Base-by-base conservation (phyloP, 1,139 yeast species). In the Saccharomycopsis hybrid region DNA sequence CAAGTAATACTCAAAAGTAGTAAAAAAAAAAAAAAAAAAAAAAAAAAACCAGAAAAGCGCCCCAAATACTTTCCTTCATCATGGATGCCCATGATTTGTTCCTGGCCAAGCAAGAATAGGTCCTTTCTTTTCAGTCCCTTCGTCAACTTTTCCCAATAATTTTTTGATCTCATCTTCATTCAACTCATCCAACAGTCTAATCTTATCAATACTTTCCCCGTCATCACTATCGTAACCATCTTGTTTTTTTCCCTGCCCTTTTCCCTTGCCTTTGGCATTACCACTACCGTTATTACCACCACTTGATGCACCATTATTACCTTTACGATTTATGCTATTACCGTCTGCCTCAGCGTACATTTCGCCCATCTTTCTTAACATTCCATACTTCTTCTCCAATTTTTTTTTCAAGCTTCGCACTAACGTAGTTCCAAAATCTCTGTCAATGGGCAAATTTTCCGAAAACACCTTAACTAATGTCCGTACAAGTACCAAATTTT, bases 41-140 rank as follows among this genome's bases (percentile, higher is more conserved):
- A 18, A 18, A 18, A 18, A 18, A 18, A 18, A 18, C 18, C 18
- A 18, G 18, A 18, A 18, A 18, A 18, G 35, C 11, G 35, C 35
- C 7, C 11, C 7, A 8, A 31, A 31, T 31, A 36, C 39, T 1
- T 36, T 36, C 18, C 18, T 18, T 18, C 18, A n/a, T 29, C 40
- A 74, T 5, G 85, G 85, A 60, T 80, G 86, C 0, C 84, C 83
- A 59, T 79, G 85, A 56, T 80, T 73, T 4, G 79, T 72, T 0
- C 85, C 85, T 0, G 86, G 86, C 86, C 86, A 80, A 0, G 86
- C 86, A 38, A 76, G 68, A 7, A 80, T 61, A 54, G 48, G 47
- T 24, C 49, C 47, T 31, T 52, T 51, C n/a, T 50, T 41, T 13
- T 42, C 37, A 9, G 48, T 48, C 7, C 44, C 39, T 7, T 47